These are phyloP conservation scores for Omphalea diandra DNA, from an alignment of 441 rosid genomes.

Conservation along the genomic window DNA sequence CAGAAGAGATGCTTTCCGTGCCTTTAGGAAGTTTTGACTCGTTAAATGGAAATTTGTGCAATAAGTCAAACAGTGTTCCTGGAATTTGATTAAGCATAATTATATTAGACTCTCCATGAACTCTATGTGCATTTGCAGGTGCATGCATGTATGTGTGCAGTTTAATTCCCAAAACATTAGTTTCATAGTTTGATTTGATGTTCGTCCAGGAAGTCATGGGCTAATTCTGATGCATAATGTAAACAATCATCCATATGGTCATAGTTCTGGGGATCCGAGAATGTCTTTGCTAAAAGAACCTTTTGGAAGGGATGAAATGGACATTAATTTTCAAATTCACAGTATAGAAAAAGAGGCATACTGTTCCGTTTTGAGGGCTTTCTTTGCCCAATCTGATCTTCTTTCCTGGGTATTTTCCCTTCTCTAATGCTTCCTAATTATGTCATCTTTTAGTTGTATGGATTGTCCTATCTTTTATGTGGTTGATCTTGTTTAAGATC, in stretches of 20 bases:
- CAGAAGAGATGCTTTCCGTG: not conserved
- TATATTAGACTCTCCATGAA: not conserved
- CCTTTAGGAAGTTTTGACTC: not conserved
- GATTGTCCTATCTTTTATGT: not conserved
- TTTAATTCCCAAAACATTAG: not conserved
- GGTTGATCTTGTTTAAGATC: not conserved
- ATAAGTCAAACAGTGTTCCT: no score
- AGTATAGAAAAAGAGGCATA: slow-evolving; percentile 12
- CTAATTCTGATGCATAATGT: not conserved
- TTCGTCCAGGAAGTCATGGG: not conserved
- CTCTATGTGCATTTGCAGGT: not conserved
- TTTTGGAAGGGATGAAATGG: not conserved
- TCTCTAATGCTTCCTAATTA: not conserved
- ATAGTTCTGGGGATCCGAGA: not conserved
- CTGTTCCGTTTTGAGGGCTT: slow-evolving; percentile 14
- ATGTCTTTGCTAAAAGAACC: not conserved
- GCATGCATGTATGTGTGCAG: not conserved
- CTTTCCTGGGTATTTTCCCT: slow-evolving; percentile 10
- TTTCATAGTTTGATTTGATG: not conserved
- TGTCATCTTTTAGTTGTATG: not conserved
- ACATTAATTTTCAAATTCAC: slow-evolving; percentile 12
- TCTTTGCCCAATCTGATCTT: slow-evolving; percentile 14
- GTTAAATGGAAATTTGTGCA: slow-evolving; percentile 5
- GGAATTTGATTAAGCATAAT: not conserved
- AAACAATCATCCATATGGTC: not conserved